Percentiles rank a stretch among this genome's conserved stretches.
These are phyloP conservation scores for Pythium guiyangense DNA, from an alignment of 352 stramenopile genomes.

Conservation along the genomic window DNA sequence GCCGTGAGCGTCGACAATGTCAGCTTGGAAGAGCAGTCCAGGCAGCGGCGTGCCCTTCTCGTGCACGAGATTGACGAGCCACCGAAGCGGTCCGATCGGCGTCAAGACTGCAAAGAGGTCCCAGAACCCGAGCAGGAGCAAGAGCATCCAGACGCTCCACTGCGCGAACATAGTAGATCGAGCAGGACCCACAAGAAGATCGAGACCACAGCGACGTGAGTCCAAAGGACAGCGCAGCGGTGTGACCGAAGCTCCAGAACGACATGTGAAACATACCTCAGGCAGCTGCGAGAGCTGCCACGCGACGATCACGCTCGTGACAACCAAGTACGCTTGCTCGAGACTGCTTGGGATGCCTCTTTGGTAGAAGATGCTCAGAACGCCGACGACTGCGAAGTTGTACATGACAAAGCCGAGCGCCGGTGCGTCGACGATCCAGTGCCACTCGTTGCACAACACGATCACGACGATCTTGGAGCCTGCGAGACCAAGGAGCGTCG, in stretches of 20 bases:
- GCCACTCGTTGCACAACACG: constrained; percentile 38
- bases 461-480: constrained; percentile 72
- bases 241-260: no score
- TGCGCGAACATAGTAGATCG: constrained; percentile 1
- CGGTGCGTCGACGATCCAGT: constrained; percentile 46
- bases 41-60: constrained; percentile 85
- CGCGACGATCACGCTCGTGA: constrained; percentile 93
- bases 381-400: constrained; percentile 84
- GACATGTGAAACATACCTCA: constrained; percentile 87
- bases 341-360: constrained; percentile 71
- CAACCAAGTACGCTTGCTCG: constrained; percentile 90
- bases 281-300: constrained; percentile 96
- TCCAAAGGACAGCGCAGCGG: no score
- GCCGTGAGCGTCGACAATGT: constrained; percentile 47
- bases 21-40: constrained; percentile 93
- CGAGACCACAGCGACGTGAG: background rate
- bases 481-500: constrained; percentile 59
- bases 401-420: constrained; percentile 78
- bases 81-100: constrained; percentile 92
- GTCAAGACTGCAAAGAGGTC: constrained; percentile 97
- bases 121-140: constrained; percentile 95
- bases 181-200: background rate
- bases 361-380: constrained; percentile 87
- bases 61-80: constrained; percentile 91
- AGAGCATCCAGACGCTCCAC: constrained; percentile 86